A percentile compares a stretch with the other conserved stretches of the same genome.
phyloP scores from a whole-genome alignment of 1,139 yeast species.

The Meyerozyma elateridarum region DNA sequence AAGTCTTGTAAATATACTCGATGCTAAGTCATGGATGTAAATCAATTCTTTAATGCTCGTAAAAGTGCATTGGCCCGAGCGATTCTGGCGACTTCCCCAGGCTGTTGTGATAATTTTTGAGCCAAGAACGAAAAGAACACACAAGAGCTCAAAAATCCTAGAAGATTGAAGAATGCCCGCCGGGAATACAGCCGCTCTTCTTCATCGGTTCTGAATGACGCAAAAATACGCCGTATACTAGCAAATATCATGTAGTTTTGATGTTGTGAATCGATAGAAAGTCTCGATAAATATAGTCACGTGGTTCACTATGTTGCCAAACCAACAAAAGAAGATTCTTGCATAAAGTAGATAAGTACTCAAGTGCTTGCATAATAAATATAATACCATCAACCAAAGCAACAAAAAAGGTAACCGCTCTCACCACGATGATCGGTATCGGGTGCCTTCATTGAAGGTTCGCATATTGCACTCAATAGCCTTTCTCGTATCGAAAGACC shows the following conservation, averaged over 20 bases:
- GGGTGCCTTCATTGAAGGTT: constrained; percentile 60
- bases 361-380: no score
- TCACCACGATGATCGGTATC: constrained; percentile 74
- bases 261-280: constrained; percentile 1
- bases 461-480: constrained; percentile 80
- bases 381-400: constrained; percentile 1
- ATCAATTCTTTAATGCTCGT: constrained; percentile 6
- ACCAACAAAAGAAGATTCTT: background rate
- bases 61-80: constrained; percentile 26
- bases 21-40: no score
- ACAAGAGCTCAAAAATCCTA: constrained; percentile 79
- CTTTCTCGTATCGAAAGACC: constrained; percentile 39
- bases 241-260: constrained; percentile 45
- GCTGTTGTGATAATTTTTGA: constrained; percentile 49
- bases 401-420: constrained; percentile 27
- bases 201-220: constrained; percentile 80
- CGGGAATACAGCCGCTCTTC: constrained; percentile 77
- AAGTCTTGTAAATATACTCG: constrained; percentile 9
- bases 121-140: constrained; percentile 78
- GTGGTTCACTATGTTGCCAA: background rate
- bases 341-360: no score
- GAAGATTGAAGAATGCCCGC: constrained; percentile 73
- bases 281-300: constrained; percentile 2
- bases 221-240: constrained; percentile 70
- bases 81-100: constrained; percentile 30